Evolutionary conservation across 345 rosid species (phyloP), one percentile per base, ranked within the genome.

Genomic region (Carallia brachiata): DNA sequence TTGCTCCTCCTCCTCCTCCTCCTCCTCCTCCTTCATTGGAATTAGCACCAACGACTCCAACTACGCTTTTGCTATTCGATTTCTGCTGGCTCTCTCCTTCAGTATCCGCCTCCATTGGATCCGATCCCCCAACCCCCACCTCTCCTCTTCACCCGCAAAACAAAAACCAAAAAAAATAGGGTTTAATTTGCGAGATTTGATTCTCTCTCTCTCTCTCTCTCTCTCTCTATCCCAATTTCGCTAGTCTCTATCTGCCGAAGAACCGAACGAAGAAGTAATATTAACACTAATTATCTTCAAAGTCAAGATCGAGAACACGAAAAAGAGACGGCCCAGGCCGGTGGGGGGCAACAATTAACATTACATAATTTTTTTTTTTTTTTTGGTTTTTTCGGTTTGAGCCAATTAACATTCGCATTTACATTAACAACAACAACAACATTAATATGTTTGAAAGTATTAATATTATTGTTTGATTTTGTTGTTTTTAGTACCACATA

Each of bases 71-170:
- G 53, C 69, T 67, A 72, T 48, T 68, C 31, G 28, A 74, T 16
- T 72, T 6, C 66, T 48, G 67, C 36, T 63, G 85, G 79, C 75
- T 77, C 31, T 87, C 97, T 23, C 67, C 91, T 28, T 87, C 88
- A 0, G 92, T 87, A 80, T 82, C 89, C 53, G 82, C 75, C 73
- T 87, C 94, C 90, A 87, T 87, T 48, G 70, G 62, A 64, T 52
- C 71, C 71, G 54, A 61, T 44, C 68, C 63, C 48, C 48, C 48
- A 0, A 6, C 44, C 47, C 2, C 13, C 47, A 12, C 2, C 47
- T 40, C 17, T 44, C 52, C 65, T 62, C 62, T 52, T 62, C 66
- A 34, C 16, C 23, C 23, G 23, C 23, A 53, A 62, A 50, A 59
- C 6, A 34, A 13, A 47, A 72, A 48, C 10, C 23, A 13, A 30